Percentiles rank a stretch among this genome's conserved stretches.
phyloP scores from a whole-genome alignment of 805 yeast genomes.

The Ogataea wickerhamii region DNA sequence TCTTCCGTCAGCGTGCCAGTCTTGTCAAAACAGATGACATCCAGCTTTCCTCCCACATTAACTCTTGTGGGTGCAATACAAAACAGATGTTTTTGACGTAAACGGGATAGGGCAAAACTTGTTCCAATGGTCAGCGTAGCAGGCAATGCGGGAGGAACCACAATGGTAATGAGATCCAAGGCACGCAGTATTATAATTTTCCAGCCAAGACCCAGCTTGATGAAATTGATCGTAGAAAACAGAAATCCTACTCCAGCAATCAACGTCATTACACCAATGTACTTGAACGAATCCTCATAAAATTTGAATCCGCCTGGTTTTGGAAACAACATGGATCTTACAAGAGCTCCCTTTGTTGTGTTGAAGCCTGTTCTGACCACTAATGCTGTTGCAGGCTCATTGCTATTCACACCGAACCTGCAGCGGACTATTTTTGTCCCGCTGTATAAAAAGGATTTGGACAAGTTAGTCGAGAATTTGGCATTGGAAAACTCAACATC shows the following conservation, averaged over 20 bases:
- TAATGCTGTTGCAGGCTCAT: conserved; percentile 80
- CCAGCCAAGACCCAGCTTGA: conserved; percentile 67
- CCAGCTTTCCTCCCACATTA: conserved; percentile 93
- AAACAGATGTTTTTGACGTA: conserved; percentile 65
- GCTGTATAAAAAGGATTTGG: conserved; percentile 73
- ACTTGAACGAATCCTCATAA: conserved; percentile 90
- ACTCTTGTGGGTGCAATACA: conserved; percentile 95
- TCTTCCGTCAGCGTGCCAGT: conserved; percentile 98
- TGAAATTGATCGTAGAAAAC: conserved; percentile 78
- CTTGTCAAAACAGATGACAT: conserved; percentile 88
- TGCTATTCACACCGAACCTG: conserved; percentile 53
- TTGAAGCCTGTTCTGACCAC: conserved; percentile 88
- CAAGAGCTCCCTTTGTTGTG: conserved; percentile 91
- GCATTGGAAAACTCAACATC: conserved; percentile 53
- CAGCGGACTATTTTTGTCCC: conserved; percentile 90
- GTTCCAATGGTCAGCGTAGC: conserved; percentile 97
- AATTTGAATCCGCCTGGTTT: conserved; percentile 91
- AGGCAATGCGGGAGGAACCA: conserved; percentile 97
- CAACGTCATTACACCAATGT: conserved; percentile 89
- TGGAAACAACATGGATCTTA: conserved; percentile 95
- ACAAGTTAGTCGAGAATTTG: conserved; percentile 58
- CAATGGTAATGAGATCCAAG: conserved; percentile 89
- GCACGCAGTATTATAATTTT: conserved; percentile 80
- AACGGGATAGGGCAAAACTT: conserved; percentile 78
- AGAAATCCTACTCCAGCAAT: conserved; percentile 84